Percentiles rank a stretch among this genome's conserved stretches.
These are phyloP conservation scores for Cladophialophora chaetospira DNA, from an alignment of 2,329 filamentous ascomycete species.

Conservation along the genomic window DNA sequence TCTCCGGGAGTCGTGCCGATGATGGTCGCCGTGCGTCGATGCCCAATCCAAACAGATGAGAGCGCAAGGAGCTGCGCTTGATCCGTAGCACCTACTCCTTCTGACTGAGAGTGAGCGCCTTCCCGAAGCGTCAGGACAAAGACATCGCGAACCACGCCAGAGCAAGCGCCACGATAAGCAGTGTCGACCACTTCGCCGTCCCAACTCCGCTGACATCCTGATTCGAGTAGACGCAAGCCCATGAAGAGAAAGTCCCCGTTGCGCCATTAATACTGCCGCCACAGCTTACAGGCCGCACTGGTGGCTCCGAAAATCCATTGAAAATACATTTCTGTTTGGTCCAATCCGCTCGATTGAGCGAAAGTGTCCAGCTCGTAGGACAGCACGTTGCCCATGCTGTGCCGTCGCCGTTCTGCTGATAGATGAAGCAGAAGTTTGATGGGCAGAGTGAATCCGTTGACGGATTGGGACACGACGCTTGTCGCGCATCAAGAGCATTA, in stretches of 20 bases:
- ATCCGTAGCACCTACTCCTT: not conserved
- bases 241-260: conserved; percentile 20
- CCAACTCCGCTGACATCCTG: conserved; percentile 4
- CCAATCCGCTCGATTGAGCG: conserved; percentile 20
- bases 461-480: conserved; percentile 19
- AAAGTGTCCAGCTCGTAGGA: conserved; percentile 20
- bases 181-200: not conserved
- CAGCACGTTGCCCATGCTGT: conserved; percentile 26
- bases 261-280: conserved; percentile 9
- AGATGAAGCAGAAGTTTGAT: conserved; percentile 23
- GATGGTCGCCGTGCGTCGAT: not conserved
- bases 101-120: not conserved
- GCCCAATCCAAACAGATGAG: not conserved
- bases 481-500: conserved; percentile 9
- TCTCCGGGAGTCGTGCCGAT: not conserved
- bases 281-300: conserved; percentile 21
- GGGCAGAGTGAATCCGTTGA: conserved; percentile 21
- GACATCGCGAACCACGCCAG: conserved; percentile 4
- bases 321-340: conserved; percentile 22
- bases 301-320: conserved; percentile 14
- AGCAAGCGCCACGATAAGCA: not conserved
- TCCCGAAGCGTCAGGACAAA: not conserved
- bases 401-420: conserved; percentile 11
- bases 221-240: conserved; percentile 28
- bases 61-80: not conserved